These are phyloP conservation scores for Ustilago bromivora DNA, from an alignment of 1,284 basidiomycete species.

Conservation along the genomic window DNA sequence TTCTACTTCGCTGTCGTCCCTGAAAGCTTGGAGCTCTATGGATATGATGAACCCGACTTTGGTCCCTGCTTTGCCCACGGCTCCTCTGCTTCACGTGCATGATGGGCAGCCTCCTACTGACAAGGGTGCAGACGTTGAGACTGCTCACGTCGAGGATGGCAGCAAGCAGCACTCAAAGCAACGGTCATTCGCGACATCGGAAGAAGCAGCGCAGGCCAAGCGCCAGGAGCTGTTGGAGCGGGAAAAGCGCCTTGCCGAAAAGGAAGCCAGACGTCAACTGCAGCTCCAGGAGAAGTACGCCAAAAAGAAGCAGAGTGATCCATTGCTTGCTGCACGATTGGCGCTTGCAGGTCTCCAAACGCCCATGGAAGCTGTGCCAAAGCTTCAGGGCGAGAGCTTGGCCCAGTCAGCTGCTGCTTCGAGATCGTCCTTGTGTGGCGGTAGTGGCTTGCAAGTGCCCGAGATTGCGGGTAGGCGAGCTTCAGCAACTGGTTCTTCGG, in stretches of 20 bases:
- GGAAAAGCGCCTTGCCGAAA: slow-evolving; percentile 33
- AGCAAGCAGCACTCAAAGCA: slow-evolving; percentile 21
- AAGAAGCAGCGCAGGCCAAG: slow-evolving; percentile 53
- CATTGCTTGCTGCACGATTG: slow-evolving; percentile 50
- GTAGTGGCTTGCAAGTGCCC: slow-evolving; percentile 12
- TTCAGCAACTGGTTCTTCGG: slow-evolving; percentile 3
- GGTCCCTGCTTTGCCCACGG: slow-evolving; percentile 2
- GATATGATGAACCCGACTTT: slow-evolving; percentile 20
- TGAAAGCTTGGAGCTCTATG: slow-evolving; percentile 7
- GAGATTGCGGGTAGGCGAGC: slow-evolving; percentile 6
- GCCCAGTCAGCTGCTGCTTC: not conserved
- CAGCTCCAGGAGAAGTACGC: slow-evolving; percentile 50
- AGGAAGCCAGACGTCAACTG: slow-evolving; percentile 39
- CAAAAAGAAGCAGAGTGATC: slow-evolving; percentile 55
- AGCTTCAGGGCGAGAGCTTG: not conserved
- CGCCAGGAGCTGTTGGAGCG: slow-evolving; percentile 39
- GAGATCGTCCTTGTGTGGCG: not conserved
- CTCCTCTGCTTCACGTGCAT: not conserved
- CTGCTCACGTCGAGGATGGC: not conserved
- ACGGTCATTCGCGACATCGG: slow-evolving; percentile 46
- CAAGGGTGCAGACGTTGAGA: not conserved
- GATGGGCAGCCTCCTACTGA: not conserved
- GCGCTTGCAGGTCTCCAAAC: slow-evolving; percentile 46
- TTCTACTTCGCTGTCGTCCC: slow-evolving; percentile 16
- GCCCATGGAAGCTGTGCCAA: slow-evolving; percentile 19